Conservation (phyloP, 2,329 filamentous ascomycete species). For the Hypomyces perniciosus region DNA sequence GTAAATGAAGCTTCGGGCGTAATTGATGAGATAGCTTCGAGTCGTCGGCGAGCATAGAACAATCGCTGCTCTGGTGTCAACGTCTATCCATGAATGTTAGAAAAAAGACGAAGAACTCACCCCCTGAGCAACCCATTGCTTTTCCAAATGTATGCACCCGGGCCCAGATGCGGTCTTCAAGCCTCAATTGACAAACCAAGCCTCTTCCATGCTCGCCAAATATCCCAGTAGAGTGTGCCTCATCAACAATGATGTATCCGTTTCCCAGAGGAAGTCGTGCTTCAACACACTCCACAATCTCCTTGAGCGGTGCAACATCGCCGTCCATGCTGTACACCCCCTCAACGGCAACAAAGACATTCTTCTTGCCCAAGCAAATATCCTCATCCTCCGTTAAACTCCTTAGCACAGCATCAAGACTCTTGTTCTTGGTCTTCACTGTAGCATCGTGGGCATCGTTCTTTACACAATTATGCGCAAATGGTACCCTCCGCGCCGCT, state of each 20-base stretch:
- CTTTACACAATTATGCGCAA: conserved; percentile 50
- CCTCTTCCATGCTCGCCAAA: conserved; percentile 52
- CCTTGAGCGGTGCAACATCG: conserved; percentile 58
- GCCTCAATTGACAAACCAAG: conserved; percentile 48
- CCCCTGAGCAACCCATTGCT: conserved; percentile 62
- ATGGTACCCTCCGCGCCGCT: conserved; percentile 40
- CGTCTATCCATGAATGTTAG: background rate
- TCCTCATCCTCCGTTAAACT: conserved; percentile 25
- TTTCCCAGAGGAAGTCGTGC: conserved; percentile 50
- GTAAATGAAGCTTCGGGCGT: conserved; percentile 69
- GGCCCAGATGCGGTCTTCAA: conserved; percentile 51
- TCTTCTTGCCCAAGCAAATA: conserved; percentile 34
- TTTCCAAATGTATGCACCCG: conserved; percentile 63
- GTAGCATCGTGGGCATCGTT: background rate
- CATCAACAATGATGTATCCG: conserved; percentile 59
- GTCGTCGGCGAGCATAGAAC: conserved; percentile 56
- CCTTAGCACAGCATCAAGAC: conserved; percentile 24
- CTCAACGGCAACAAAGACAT: conserved; percentile 64
- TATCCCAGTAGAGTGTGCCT: conserved; percentile 61
- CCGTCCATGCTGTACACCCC: conserved; percentile 81
- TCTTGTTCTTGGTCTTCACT: background rate
- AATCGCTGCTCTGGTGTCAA: conserved; percentile 31
- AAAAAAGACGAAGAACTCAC: conserved; percentile 37
- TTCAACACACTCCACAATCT: conserved; percentile 55
- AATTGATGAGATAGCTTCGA: conserved; percentile 65